A percentile compares a stretch with the other conserved stretches of the same genome.
Evolutionary conservation across 2,329 filamentous ascomycete species (phyloP).

Genomic region (Leptosphaerulina australis): DNA sequence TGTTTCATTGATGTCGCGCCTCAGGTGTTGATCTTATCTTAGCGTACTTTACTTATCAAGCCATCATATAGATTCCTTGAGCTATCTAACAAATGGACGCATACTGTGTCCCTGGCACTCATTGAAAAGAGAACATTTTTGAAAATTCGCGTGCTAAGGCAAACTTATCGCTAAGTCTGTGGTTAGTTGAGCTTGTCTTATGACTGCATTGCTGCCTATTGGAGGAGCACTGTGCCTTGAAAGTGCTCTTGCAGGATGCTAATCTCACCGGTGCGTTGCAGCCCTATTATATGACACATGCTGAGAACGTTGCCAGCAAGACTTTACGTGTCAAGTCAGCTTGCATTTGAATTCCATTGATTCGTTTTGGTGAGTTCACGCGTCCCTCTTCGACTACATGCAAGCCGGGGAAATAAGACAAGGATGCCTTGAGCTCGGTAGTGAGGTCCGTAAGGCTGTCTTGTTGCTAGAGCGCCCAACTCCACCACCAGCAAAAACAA

Average conservation of each 20-base stretch:
- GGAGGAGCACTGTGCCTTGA: constrained; percentile 9
- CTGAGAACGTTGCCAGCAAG: constrained; percentile 1
- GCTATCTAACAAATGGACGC: not conserved
- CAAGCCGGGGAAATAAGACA: constrained; percentile 1
- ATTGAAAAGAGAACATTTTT: not conserved
- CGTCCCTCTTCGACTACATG: not conserved
- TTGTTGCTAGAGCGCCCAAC: constrained; percentile 18
- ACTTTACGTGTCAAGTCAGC: not conserved
- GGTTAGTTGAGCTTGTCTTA: not conserved
- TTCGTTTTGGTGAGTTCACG: not conserved
- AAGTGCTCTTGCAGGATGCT: constrained; percentile 10
- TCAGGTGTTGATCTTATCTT: constrained; percentile 14
- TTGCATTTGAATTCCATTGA: not conserved
- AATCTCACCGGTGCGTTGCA: constrained; percentile 16
- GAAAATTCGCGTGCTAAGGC: too few species aligned
- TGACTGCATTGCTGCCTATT: not conserved
- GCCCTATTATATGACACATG: constrained; percentile 1
- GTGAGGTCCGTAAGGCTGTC: constrained; percentile 11
- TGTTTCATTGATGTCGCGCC: constrained; percentile 18
- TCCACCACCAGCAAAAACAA: constrained; percentile 15
- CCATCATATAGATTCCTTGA: not conserved
- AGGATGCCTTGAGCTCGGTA: constrained; percentile 11
- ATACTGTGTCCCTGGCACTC: constrained; percentile 3
- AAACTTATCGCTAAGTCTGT: too few species aligned
- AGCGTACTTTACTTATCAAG: constrained; percentile 13